phyloP scores from a whole-genome alignment of 768 basidiomycete species.

The Hygrocybe punicea region DNA sequence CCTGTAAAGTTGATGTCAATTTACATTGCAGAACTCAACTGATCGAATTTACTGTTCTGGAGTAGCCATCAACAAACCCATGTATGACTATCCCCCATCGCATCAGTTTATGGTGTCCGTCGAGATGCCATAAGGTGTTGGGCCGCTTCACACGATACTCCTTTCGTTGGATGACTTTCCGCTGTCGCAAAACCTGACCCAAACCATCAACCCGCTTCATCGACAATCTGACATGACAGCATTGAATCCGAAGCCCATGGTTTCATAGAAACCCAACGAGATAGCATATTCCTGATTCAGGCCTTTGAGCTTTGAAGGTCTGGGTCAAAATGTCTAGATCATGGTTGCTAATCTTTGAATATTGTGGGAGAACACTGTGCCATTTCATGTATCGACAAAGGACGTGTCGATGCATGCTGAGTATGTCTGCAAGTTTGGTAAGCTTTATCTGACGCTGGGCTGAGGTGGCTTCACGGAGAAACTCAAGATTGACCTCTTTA shows the following conservation, averaged over 20 bases:
- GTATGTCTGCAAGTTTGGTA: neutral
- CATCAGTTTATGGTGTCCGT: no score
- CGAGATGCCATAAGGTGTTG: no score
- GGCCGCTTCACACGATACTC: constrained; percentile 19
- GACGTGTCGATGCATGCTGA: constrained; percentile 3
- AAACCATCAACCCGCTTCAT: constrained; percentile 27
- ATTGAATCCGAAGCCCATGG: constrained; percentile 27
- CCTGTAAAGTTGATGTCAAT: constrained; percentile 11
- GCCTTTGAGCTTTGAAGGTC: constrained; percentile 7
- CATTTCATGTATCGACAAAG: constrained; percentile 1
- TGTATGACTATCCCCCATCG: constrained; percentile 32
- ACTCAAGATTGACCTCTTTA: neutral
- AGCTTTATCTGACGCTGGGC: neutral
- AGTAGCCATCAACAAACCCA: constrained; percentile 24
- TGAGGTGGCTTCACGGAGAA: constrained; percentile 1
- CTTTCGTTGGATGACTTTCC: constrained; percentile 13
- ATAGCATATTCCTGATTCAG: constrained; percentile 27
- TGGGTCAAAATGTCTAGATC: constrained; percentile 5
- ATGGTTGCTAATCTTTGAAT: constrained; percentile 1
- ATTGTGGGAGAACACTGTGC: constrained; percentile 1
- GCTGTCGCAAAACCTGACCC: constrained; percentile 18
- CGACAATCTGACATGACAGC: constrained; percentile 15
- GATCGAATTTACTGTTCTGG: constrained; percentile 15
- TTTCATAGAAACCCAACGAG: constrained; percentile 24
- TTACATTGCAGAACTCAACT: constrained; percentile 5